These are phyloP conservation scores for Leccinum variicolor DNA, from an alignment of 768 basidiomycete genomes.

Conservation along the genomic window DNA sequence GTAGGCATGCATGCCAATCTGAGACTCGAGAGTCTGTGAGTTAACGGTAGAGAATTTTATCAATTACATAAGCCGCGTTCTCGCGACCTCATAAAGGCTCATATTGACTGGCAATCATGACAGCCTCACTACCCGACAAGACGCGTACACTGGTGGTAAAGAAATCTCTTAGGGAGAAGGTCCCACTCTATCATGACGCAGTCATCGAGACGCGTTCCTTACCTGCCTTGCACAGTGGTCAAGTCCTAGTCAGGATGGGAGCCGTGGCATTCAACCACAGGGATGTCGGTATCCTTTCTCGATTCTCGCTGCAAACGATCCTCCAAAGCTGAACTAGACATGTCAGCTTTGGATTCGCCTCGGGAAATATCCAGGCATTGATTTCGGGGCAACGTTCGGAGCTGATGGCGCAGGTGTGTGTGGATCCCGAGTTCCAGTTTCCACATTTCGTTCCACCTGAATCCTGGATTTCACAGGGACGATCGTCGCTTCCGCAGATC, in stretches of 20 bases:
- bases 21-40: too few relatives aligned
- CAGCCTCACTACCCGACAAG: too few relatives aligned
- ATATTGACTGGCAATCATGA: too few relatives aligned
- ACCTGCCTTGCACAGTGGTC: conserved; percentile 47
- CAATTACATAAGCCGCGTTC: too few relatives aligned
- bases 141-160: conserved; percentile 31
- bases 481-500: conserved; percentile 59
- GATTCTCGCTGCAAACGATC: background rate
- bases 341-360: too few relatives aligned
- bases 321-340: too few relatives aligned
- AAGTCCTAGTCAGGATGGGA: conserved; percentile 64
- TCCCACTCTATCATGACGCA: conserved; percentile 55
- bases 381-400: conserved; percentile 58
- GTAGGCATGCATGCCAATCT: too few relatives aligned
- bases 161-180: conserved; percentile 36
- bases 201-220: conserved; percentile 49
- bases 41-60: too few relatives aligned
- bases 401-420: conserved; percentile 69
- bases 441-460: background rate
- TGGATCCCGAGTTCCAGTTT: background rate
- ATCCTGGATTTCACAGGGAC: conserved; percentile 41
- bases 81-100: too few relatives aligned
- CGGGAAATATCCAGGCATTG: conserved; percentile 64
- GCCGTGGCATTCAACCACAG: conserved; percentile 80
- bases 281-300: conserved; percentile 10